A percentile compares a stretch with the other conserved stretches of the same genome.
Conservation (phyloP, 352 stramenopile genomes). For the Phytophthora quininea region DNA sequence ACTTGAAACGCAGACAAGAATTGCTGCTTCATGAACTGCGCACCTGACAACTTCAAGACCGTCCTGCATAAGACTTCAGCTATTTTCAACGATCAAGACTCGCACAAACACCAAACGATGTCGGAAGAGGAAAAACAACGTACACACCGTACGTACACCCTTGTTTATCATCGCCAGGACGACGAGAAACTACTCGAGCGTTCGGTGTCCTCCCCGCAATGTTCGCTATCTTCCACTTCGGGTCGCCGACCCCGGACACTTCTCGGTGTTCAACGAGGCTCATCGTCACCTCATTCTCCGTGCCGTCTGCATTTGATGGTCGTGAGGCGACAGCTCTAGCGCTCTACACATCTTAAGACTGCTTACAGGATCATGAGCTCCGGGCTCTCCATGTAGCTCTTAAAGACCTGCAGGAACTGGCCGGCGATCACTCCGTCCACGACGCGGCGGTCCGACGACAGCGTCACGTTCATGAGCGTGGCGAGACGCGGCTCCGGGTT, state of each 20-base stretch:
- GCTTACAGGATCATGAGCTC: slow-evolving; percentile 85
- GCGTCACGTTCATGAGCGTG: slow-evolving; percentile 96
- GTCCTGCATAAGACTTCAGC: slow-evolving; percentile 18
- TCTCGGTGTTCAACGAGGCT: slow-evolving; percentile 10
- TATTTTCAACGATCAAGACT: slow-evolving; percentile 17
- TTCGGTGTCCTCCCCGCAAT: background rate
- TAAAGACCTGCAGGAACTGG: slow-evolving; percentile 96
- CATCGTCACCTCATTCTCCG: slow-evolving; percentile 18
- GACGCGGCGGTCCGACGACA: slow-evolving; percentile 97
- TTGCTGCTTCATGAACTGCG: background rate
- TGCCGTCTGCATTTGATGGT: slow-evolving; percentile 32
- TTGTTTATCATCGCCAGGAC: slow-evolving; percentile 36
- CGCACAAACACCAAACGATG: background rate
- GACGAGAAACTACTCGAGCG: slow-evolving; percentile 21
- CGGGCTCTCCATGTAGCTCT: slow-evolving; percentile 96
- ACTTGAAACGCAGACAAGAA: slow-evolving; percentile 26
- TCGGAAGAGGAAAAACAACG: slow-evolving; percentile 25
- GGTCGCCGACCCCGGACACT: slow-evolving; percentile 1
- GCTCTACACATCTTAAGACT: slow-evolving; percentile 20
- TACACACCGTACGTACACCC: slow-evolving; percentile 19
- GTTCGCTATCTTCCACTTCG: slow-evolving; percentile 15
- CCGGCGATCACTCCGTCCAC: slow-evolving; percentile 97
- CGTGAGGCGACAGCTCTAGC: slow-evolving; percentile 29
- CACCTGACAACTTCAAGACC: slow-evolving; percentile 22
- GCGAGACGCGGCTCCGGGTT: slow-evolving; percentile 88